Evolutionary conservation across 169 alveolate genomes (phyloP), one percentile per base, ranked within the genome.

Genomic region (Eimeria mitis): DNA sequence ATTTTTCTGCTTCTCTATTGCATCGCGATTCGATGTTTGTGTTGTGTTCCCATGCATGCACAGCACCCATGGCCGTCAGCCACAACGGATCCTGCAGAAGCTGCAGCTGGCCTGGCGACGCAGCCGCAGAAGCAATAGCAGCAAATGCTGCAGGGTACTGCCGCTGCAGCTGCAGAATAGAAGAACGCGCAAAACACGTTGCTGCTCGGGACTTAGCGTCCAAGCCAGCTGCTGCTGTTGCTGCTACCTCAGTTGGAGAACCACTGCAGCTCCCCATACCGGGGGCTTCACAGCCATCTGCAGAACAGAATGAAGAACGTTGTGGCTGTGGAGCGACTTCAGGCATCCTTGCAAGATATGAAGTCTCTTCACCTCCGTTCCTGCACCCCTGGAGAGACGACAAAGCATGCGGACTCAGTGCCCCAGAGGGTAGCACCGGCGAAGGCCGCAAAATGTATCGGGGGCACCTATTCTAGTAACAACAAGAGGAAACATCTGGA

Each of bases 21-120:
- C 40, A 23, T 21, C 28, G 73, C 34, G 23, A 37, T 54, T 34
- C 73, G 2, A 8, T 7, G 59, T n/a, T 14, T 11, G 73, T 54
- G 90, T 59, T 83, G 76, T 31, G 90, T 1, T 56, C 56, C 47
- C 56, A 31, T 23, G 40, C 76, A 83, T 54, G 90, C 56, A 28
- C 76, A 52, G 90, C 47, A 21, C 56, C 75, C 21, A 83, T 54
- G 23, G 54, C 71, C n/a, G 90, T 70, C 31, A 83, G 49, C 90
- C 90, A 83, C 59, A 83, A 34, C 11, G 90, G 90, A 16, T 83
- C 90, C 71, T 83, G 90, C 56, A 83, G 54, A 37, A 83, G 76
- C 70, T 37, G 90, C 75, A 83, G 90, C 73, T 83, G 56, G 21
- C 76, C 47, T 23, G 40, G n/a, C 13, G 70, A 25, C 9, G 76